phyloP scores from a whole-genome alignment of 208 protist genomes.

The Leishmania turanica region DNA sequence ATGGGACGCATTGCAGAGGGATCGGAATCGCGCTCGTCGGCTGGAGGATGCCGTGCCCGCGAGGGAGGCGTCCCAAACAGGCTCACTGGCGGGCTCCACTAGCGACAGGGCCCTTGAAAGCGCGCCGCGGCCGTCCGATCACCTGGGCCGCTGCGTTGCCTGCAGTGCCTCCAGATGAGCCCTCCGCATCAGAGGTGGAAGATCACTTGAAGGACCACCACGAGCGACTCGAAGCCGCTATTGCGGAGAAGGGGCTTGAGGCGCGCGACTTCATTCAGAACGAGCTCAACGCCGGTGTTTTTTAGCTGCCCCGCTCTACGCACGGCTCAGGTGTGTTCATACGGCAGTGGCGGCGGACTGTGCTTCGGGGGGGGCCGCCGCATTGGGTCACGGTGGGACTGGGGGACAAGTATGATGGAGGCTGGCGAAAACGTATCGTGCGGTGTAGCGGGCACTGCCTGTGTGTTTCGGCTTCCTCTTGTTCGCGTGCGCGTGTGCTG shows the following conservation, averaged over 20 bases:
- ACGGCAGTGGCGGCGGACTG: too few relatives aligned
- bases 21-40: background rate
- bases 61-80: background rate
- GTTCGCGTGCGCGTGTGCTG: background rate
- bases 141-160: background rate
- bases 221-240: background rate
- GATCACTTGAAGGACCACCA: background rate
- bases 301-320: background rate
- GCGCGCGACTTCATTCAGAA: background rate
- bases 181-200: background rate
- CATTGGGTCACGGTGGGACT: background rate
- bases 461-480: background rate
- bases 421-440: background rate
- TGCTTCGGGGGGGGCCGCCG: background rate
- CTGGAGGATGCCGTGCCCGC: background rate
- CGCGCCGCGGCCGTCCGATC: background rate
- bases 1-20: conserved; percentile 6
- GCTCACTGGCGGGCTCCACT: background rate
- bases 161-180: background rate
- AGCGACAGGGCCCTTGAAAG: background rate
- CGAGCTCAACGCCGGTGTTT: background rate
- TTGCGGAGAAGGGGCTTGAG: background rate
- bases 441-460: background rate
- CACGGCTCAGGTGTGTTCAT: background rate
- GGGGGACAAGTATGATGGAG: background rate